Evolutionary conservation across 177 flowering plant species (phyloP), one percentile per base, ranked within the genome.

Genomic region (Vitis hybrid): DNA sequence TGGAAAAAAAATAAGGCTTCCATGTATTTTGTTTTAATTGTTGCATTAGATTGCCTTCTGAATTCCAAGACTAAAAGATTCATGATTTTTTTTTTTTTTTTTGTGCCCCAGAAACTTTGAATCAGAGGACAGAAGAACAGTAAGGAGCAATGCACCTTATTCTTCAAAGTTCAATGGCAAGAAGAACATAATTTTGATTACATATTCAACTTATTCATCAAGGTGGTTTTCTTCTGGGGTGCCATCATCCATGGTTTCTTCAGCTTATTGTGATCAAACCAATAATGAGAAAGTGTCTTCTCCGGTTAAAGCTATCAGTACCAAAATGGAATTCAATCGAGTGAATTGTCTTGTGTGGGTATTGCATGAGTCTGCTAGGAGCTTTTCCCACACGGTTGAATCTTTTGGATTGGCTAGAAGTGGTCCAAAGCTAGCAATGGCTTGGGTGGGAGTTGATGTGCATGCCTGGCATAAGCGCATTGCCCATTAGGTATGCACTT

Each of bases 371-470:
- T 81, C 85, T 78, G 89, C 88, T 11, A 74, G 78, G 57, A 82
- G 88, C 73, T 90, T 90, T 75, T 83, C 84, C 1, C 39, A 48
- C 55, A 78, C 83, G 2, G 76, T 80, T 61, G 77, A 81, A 74
- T 68, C 74, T 10, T 82, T 79, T 73, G 78, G 71, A 54, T 61
- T 81, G 58, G 66, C 70, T 53, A 73, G 81, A 78, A 79, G 76
- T 7, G 68, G 78, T 57, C 68, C 87, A 50, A 81, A 79, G 73
- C 81, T 90, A 66, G 75, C 89, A n/a, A 84, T 77, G 78, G 94
- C 94, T n/a, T 90, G 92, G 90, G 61, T 76, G 55, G 94, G 90
- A 52, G 83, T 85, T 67, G 92, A 88, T 79, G 87, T 86, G 55
- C 82, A 85, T 79, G 80, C 80, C 26, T 88, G 90, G 94, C 89